Base-by-base conservation (phyloP, 805 yeast species). In the Saccharomycopsis javanensis region DNA sequence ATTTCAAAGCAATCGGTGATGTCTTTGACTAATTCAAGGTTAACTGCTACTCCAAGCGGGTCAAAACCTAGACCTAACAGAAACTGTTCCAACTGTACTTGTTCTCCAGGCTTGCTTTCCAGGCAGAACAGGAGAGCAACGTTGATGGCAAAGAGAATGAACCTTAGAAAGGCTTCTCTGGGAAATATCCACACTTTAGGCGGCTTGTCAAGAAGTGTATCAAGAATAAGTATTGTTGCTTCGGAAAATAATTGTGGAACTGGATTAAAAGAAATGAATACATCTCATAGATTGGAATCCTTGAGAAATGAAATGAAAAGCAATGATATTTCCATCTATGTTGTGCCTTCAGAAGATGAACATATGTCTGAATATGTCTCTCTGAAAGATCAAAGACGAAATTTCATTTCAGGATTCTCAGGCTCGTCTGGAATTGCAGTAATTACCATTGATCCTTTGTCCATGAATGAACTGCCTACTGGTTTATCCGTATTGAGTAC, bases 371-470 rank as follows among this genome's bases (percentile, higher is more conserved):
- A 92, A 71, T 91, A 91, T 65, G 92, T 92, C 6, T 79, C 94
- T 0, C 72, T 78, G 1, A 80, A 85, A 13, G 98, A 92, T 68
- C 88, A 85, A 67, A 80, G 97, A 64, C 76, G 97, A 57, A 85
- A 81, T 56, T 92, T 78, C 64, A 85, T 92, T 28, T 79, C 91
- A 5, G 97, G 90, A 0, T 92, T 92, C 71, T 85, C 92, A 11
- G 99, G 98, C 0, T 83, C 92, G 53, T 96, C 97, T 1, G 99
- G 98, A 25, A 74, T 88, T 23, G 97, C 96, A 1, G 78, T 94
- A n/a, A 77, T 92, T 18, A 83, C 96, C 4, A 67, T 74, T 50
- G 75, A 76, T 55, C 61, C 73, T 5, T 64, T 75, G 45, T 70
- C 71, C 31, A 70, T 74, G 64, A 76, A 71, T 54, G 77, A 73